phyloP scores from a whole-genome alignment of 108 stramenopile species.

The Stephanodiscus triporus region DNA sequence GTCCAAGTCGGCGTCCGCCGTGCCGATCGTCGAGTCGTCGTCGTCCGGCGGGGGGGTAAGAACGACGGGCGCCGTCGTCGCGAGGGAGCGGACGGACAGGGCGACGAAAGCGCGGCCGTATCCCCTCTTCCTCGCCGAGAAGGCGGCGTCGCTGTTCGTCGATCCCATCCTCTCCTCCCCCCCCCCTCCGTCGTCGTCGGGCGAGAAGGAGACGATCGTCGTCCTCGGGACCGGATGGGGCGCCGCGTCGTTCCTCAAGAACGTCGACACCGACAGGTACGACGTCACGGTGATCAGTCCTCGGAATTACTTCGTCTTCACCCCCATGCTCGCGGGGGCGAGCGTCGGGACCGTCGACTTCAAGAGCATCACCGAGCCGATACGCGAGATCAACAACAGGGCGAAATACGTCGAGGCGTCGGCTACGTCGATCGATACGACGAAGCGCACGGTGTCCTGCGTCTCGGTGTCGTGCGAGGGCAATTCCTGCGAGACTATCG shows the following conservation, averaged over 20 bases:
- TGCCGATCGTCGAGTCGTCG: no score
- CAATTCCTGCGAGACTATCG: constrained; percentile 84
- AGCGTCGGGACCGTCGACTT: constrained; percentile 94
- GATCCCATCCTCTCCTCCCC: constrained; percentile 5
- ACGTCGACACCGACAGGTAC: constrained; percentile 76
- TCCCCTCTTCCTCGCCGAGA: constrained; percentile 86
- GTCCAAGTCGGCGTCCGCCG: no score
- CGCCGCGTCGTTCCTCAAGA: constrained; percentile 86
- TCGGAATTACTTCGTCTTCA: constrained; percentile 93
- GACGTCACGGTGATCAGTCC: constrained; percentile 93
- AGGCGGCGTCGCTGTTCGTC: constrained; percentile 66
- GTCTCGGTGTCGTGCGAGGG: constrained; percentile 93
- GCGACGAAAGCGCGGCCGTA: constrained; percentile 76
- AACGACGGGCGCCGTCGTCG: no score
- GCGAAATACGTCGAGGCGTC: constrained; percentile 88
- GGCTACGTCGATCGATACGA: constrained; percentile 77
- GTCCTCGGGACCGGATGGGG: constrained; percentile 96
- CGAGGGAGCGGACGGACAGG: constrained; percentile 47
- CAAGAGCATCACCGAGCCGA: constrained; percentile 89
- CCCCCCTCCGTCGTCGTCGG: neutral
- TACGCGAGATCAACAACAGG: constrained; percentile 89
- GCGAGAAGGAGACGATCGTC: constrained; percentile 76
- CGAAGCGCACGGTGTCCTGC: constrained; percentile 70
- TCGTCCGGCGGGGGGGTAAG: no score
- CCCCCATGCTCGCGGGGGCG: constrained; percentile 96